Conservation (phyloP, 352 stramenopile genomes). For the Phytophthora brassicae region DNA sequence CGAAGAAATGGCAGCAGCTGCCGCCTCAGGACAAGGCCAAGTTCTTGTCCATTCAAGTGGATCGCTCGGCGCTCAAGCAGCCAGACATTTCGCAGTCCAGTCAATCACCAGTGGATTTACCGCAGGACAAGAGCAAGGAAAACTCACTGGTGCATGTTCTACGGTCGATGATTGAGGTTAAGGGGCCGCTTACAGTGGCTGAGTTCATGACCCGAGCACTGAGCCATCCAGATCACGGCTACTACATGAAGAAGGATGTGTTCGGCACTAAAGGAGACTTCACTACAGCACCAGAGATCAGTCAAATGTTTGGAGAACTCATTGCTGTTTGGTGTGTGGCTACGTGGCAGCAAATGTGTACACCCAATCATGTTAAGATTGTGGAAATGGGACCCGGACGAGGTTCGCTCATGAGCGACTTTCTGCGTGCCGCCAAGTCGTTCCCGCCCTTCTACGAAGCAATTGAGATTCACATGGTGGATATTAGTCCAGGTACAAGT, state of each 20-base stretch:
- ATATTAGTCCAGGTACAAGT: constrained; percentile 76
- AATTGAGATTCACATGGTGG: constrained; percentile 90
- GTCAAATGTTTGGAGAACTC: constrained; percentile 93
- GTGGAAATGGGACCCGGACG: constrained; percentile 92
- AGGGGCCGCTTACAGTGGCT: constrained; percentile 91
- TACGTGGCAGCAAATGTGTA: constrained; percentile 90
- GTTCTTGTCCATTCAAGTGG: constrained; percentile 61
- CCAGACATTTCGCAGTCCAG: constrained; percentile 29
- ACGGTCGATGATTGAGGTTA: constrained; percentile 91
- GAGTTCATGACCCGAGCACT: constrained; percentile 94
- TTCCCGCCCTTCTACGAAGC: constrained; percentile 89
- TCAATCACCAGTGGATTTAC: constrained; percentile 29
- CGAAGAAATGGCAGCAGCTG: constrained; percentile 64
- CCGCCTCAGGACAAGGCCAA: constrained; percentile 50
- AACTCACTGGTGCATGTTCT: constrained; percentile 81
- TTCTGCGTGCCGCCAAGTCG: constrained; percentile 85
- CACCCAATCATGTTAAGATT: constrained; percentile 72
- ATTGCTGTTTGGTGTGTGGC: constrained; percentile 92
- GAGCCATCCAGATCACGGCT: constrained; percentile 91
- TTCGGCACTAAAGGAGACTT: constrained; percentile 93
- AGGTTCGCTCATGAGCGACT: constrained; percentile 94
- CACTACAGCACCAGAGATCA: constrained; percentile 94
- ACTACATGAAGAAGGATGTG: constrained; percentile 95
- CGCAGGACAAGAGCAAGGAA: constrained; percentile 54
- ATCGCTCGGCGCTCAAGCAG: constrained; percentile 76